A percentile compares a stretch with the other conserved stretches of the same genome.
Conservation (phyloP, 371 early-diverging fungal genomes). For the Sporodiniella umbellata region DNA sequence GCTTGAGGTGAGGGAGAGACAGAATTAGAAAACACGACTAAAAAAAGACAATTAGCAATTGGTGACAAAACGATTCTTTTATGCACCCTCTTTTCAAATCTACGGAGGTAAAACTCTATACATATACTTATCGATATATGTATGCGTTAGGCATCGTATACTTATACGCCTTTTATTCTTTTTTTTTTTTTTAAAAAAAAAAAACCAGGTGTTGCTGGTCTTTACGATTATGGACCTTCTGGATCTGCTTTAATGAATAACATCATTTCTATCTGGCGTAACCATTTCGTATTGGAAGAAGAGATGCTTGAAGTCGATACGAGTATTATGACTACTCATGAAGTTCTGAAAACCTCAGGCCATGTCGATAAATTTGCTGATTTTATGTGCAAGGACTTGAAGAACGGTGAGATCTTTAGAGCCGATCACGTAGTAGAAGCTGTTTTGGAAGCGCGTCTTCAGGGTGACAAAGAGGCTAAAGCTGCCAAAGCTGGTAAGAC, state of each 20-base stretch:
- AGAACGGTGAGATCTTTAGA: conserved; percentile 95
- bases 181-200: too few species aligned
- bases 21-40: too few species aligned
- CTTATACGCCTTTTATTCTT: too few species aligned
- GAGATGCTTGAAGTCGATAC: conserved; percentile 99
- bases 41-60: too few species aligned
- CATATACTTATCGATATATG: neutral
- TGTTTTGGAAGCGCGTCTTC: conserved; percentile 85
- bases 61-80: conserved; percentile 92
- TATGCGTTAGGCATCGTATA: too few species aligned
- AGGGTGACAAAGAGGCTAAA: conserved; percentile 75
- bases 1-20: conserved; percentile 39
- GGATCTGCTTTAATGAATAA: conserved; percentile 96
- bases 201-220: conserved; percentile 96
- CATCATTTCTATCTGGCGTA: conserved; percentile 91
- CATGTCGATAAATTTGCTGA: conserved; percentile 99
- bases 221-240: conserved; percentile 99
- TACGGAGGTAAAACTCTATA: conserved; percentile 77
- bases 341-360: conserved; percentile 98
- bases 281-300: conserved; percentile 98
- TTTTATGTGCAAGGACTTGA: conserved; percentile 95
- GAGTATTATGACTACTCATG: conserved; percentile 95
- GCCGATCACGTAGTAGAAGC: conserved; percentile 98
- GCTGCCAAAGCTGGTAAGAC: conserved; percentile 51
- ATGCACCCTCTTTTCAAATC: conserved; percentile 90